Percentiles rank a stretch among this genome's conserved stretches.
Conservation (phyloP, 2,329 filamentous ascomycete species). For the Leptographium flavum region DNA sequence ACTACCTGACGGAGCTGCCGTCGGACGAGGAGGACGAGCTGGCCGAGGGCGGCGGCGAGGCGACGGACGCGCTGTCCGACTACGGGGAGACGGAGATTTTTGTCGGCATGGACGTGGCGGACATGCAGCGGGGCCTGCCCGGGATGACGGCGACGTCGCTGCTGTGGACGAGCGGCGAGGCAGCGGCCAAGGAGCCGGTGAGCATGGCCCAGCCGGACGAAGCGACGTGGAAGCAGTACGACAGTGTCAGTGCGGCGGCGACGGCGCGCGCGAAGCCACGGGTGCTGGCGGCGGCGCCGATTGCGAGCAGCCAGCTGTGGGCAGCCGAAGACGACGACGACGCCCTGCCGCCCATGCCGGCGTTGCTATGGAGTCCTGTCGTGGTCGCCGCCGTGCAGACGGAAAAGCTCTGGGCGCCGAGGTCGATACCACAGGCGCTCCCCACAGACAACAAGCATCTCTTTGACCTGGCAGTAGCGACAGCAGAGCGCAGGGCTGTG, state of each 20-base stretch:
- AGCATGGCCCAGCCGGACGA: slow-evolving; percentile 22
- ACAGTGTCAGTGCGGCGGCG: slow-evolving; percentile 11
- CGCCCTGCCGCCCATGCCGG: no score
- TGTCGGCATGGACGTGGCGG: not conserved
- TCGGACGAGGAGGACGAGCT: slow-evolving; percentile 17
- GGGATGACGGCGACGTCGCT: not conserved
- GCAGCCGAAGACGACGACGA: not conserved
- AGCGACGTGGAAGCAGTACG: slow-evolving; percentile 22
- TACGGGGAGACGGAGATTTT: slow-evolving; percentile 10
- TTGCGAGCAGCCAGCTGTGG: slow-evolving; percentile 16
- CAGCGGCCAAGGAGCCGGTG: slow-evolving; percentile 5
- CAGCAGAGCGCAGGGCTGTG: slow-evolving; percentile 1
- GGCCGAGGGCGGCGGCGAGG: slow-evolving; percentile 13
- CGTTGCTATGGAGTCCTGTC: not conserved
- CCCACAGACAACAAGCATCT: slow-evolving; percentile 1
- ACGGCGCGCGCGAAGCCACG: slow-evolving; percentile 17
- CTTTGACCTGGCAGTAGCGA: slow-evolving; percentile 8
- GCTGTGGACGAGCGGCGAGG: slow-evolving; percentile 2
- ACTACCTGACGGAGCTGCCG: slow-evolving; percentile 19
- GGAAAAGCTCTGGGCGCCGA: slow-evolving; percentile 4
- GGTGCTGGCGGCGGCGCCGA: slow-evolving; percentile 14
- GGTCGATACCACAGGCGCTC: not conserved
- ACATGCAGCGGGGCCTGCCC: not conserved
- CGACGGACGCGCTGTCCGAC: slow-evolving; percentile 6
- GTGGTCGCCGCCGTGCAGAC: no score